phyloP scores from a whole-genome alignment of 805 yeast species.

The Kuraishia hungarica region DNA sequence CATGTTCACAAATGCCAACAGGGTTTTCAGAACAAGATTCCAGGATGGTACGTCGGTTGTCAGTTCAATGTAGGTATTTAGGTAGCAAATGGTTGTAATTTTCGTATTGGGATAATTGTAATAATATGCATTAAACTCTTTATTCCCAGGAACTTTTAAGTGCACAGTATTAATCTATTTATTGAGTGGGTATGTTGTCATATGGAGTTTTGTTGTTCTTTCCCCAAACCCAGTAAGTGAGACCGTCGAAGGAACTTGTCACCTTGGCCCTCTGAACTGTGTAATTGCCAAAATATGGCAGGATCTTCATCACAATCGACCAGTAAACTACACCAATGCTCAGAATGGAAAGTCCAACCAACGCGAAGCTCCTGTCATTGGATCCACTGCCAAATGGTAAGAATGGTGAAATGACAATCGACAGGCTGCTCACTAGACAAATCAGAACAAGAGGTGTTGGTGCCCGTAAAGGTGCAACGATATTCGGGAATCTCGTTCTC shows the following conservation, averaged over 20 bases:
- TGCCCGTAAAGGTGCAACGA: slow-evolving; percentile 16
- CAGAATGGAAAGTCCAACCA: slow-evolving; percentile 13
- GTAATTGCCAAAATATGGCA: slow-evolving; percentile 11
- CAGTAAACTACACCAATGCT: slow-evolving; percentile 14
- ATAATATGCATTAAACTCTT: neutral
- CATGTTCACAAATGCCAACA: slow-evolving; percentile 94
- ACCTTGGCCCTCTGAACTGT: slow-evolving; percentile 3
- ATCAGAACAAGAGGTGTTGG: slow-evolving; percentile 23
- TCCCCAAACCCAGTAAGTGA: slow-evolving; percentile 13
- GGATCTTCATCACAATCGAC: slow-evolving; percentile 8
- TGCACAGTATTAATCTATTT: neutral
- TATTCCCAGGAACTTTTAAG: neutral
- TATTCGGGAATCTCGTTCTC: slow-evolving; percentile 13
- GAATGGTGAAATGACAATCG: slow-evolving; percentile 41
- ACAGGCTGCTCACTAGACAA: slow-evolving; percentile 34
- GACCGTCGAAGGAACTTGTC: slow-evolving; percentile 13
- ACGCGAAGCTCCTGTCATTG: slow-evolving; percentile 12
- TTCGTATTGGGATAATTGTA: neutral
- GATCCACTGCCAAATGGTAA: slow-evolving; percentile 22
- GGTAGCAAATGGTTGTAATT: neutral
- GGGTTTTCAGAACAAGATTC: slow-evolving; percentile 87
- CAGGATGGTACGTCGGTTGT: slow-evolving; percentile 97
- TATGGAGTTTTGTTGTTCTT: slow-evolving; percentile 1
- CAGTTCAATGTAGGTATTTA: slow-evolving; percentile 41
- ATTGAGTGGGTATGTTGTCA: neutral